Evolutionary conservation across 2,329 filamentous ascomycete species (phyloP), one percentile per base, ranked within the genome.

Genomic region (Trichoderma sp.): DNA sequence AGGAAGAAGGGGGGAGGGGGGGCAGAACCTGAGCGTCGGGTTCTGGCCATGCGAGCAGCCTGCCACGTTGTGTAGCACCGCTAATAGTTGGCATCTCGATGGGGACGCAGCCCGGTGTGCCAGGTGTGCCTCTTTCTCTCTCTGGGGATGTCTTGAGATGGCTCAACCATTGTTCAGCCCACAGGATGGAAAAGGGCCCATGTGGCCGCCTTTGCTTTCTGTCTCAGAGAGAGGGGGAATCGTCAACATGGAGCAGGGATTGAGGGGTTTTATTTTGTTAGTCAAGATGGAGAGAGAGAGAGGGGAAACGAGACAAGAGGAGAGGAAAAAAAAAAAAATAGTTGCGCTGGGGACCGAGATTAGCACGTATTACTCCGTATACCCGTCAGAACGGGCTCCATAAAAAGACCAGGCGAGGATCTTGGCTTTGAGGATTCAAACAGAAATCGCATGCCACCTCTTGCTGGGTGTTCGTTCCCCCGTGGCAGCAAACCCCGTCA

Each of bases 251-350:
- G 24, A 60, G 39, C 39, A n/a, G 18, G 24, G 24, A 18, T 34
- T 63, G 59, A 63, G 59, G 59, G 49, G 49, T 64, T 64, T 63
- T 49, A 32, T 30, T 46, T 46, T 60, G 59, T 60, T 49, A 60
- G 59, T 60, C 34, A 49, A 60, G 59, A 60, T 49, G 28, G 59
- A 32, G 26, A 32, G 59, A 32, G 26, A 32, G 59, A 32, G 26
- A 32, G 32, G 32, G 54, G 21, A 37, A 34, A 58, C 32, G 16
- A 37, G 24, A 49, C 26, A 52, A 34, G 49, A 54, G 18, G 52
- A 64, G 2, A 54, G 24, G 18, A 26, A 64, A 64, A 24, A 26
- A 64, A 64, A 64, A 63, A 61, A 52, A 64, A 34, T 16, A 52
- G 30, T 37, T 30, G 59, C 21, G 39, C 59, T 30, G 46, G 49